phyloP scores from a whole-genome alignment of 2,329 filamentous ascomycete genomes.

The Phialophora tarda region DNA sequence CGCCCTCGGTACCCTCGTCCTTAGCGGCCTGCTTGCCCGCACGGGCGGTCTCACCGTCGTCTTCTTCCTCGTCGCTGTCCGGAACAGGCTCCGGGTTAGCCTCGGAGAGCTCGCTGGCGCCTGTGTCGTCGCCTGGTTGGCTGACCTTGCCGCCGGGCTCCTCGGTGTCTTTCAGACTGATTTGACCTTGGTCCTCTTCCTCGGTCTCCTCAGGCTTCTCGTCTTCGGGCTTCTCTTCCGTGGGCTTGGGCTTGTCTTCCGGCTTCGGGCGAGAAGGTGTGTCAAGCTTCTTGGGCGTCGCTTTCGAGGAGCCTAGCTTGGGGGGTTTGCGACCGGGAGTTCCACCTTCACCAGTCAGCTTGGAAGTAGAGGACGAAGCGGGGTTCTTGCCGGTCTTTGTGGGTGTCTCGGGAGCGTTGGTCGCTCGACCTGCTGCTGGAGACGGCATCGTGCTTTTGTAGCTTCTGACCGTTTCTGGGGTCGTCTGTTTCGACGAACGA shows the following conservation, averaged over 20 bases:
- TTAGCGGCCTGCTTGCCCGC: slow-evolving; percentile 33
- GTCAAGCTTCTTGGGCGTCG: slow-evolving; percentile 37
- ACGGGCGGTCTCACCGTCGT: slow-evolving; percentile 27
- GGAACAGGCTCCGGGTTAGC: slow-evolving; percentile 37
- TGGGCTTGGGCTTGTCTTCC: slow-evolving; percentile 22
- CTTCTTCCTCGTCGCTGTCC: slow-evolving; percentile 36
- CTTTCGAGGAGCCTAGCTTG: slow-evolving; percentile 38
- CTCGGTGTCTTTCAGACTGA: slow-evolving; percentile 39
- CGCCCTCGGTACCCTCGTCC: slow-evolving; percentile 33
- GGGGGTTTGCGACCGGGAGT: slow-evolving; percentile 37
- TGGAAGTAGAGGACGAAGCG: slow-evolving; percentile 39
- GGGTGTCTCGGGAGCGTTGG: slow-evolving; percentile 40
- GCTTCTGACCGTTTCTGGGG: slow-evolving; percentile 35
- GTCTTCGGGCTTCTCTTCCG: slow-evolving; percentile 28
- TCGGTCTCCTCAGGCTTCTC: slow-evolving; percentile 35
- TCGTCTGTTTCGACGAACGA: slow-evolving; percentile 28
- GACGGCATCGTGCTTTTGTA: slow-evolving; percentile 40
- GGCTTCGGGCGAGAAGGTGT: slow-evolving; percentile 20
- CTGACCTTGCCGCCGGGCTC: slow-evolving; percentile 34
- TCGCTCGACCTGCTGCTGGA: slow-evolving; percentile 36
- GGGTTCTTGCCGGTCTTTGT: slow-evolving; percentile 41
- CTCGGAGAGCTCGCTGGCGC: slow-evolving; percentile 39
- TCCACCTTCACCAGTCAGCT: slow-evolving; percentile 35
- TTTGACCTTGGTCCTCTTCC: slow-evolving; percentile 29
- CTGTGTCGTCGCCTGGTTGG: slow-evolving; percentile 39